phyloP scores from a whole-genome alignment of 176 grass and related monocot species.

The Eleusine coracana region DNA sequence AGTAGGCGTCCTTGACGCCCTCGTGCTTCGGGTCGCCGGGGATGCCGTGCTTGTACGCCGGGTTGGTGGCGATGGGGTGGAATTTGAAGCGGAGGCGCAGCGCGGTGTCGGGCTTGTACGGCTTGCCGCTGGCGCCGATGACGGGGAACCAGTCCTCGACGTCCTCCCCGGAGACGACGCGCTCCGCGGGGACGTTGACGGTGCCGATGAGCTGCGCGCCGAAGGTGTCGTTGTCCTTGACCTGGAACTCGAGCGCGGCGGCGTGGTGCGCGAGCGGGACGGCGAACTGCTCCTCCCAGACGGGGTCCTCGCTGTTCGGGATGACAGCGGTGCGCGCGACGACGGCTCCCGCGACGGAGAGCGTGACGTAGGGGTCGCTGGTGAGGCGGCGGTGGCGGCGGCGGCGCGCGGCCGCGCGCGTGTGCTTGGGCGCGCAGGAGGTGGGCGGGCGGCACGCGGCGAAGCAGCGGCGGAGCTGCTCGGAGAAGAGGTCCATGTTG shows the following conservation, averaged over 20 bases:
- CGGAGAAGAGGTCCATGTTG: conserved; percentile 95
- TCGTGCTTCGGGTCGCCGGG: conserved; percentile 59
- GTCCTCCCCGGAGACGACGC: conserved; percentile 33
- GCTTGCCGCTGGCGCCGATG: conserved; percentile 50
- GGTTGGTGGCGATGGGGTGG: conserved; percentile 45
- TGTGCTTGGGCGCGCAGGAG: conserved; percentile 36
- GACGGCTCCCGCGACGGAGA: conserved; percentile 66
- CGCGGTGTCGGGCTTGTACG: conserved; percentile 66
- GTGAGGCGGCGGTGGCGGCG: conserved; percentile 62
- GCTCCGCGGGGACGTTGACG: conserved; percentile 46
- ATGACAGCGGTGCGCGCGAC: conserved; percentile 89
- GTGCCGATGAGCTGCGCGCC: conserved; percentile 91
- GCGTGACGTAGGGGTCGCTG: conserved; percentile 95
- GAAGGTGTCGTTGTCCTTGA: conserved; percentile 93
- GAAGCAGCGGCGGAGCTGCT: conserved; percentile 73
- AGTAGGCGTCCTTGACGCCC: conserved; percentile 80
- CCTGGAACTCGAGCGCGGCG: conserved; percentile 62
- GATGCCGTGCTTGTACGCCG: conserved; percentile 64
- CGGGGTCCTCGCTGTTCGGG: conserved; percentile 68
- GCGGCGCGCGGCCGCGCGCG: background rate
- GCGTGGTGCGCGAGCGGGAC: conserved; percentile 82
- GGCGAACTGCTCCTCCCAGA: conserved; percentile 74
- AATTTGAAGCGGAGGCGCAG: conserved; percentile 58
- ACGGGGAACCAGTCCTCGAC: conserved; percentile 67
- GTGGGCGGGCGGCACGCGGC: conserved; percentile 49